Percentiles rank a stretch among this genome's conserved stretches.
Conservation (phyloP, 352 stramenopile genomes). For the Hyphochytrium catenoides region DNA sequence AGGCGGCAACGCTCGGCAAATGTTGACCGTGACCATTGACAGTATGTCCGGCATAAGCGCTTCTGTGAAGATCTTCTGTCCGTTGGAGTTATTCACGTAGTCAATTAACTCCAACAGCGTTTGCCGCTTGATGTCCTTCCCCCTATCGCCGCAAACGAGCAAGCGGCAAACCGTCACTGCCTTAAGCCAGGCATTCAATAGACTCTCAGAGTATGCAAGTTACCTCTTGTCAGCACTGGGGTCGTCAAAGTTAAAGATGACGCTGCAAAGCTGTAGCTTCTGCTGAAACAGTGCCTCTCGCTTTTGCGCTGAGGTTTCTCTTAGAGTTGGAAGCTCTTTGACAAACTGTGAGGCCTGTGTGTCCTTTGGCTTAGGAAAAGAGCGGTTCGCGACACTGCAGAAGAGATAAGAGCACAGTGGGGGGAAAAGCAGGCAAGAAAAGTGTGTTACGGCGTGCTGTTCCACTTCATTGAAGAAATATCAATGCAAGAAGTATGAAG, state of each 20-base stretch:
- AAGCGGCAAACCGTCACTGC: neutral
- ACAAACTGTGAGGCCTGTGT: too few relatives aligned
- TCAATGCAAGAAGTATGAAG: too few relatives aligned
- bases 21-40: constrained; percentile 69
- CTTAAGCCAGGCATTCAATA: neutral
- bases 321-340: constrained; percentile 52
- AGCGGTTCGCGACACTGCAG: too few relatives aligned
- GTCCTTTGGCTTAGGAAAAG: too few relatives aligned
- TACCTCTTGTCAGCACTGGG: constrained; percentile 74
- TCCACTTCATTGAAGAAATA: too few relatives aligned
- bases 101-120: constrained; percentile 97
- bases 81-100: constrained; percentile 89
- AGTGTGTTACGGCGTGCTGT: too few relatives aligned
- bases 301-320: constrained; percentile 52
- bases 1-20: constrained; percentile 72
- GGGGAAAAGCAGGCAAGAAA: too few relatives aligned
- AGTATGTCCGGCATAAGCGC: constrained; percentile 89
- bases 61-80: constrained; percentile 91
- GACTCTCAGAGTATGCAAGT: constrained; percentile 2
- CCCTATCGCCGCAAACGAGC: constrained; percentile 12
- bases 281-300: constrained; percentile 80
- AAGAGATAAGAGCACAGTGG: too few relatives aligned
- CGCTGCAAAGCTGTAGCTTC: constrained; percentile 83
- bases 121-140: constrained; percentile 92
- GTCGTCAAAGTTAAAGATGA: constrained; percentile 93